These are phyloP conservation scores for Elsinoe fawcettii DNA, from an alignment of 2,329 filamentous ascomycete species.

Conservation along the genomic window DNA sequence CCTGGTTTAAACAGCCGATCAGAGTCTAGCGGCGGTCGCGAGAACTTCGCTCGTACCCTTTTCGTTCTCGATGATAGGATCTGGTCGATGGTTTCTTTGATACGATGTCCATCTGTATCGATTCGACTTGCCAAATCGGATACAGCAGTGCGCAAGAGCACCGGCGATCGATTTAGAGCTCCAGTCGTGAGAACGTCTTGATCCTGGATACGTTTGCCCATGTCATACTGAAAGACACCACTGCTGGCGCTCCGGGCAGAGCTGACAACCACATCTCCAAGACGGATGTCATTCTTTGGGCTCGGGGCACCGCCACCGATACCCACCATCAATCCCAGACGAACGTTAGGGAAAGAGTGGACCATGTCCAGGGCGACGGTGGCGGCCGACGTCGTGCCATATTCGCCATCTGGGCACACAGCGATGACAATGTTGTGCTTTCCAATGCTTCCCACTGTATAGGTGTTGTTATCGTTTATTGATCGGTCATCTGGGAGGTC, in stretches of 20 bases:
- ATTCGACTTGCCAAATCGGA: background rate
- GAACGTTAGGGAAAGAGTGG: slow-evolving; percentile 17
- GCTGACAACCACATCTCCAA: slow-evolving; percentile 26
- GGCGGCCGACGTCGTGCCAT: slow-evolving; percentile 18
- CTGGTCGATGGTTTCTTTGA: background rate
- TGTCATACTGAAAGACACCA: slow-evolving; percentile 25
- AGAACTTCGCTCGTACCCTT: background rate
- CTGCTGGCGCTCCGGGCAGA: slow-evolving; percentile 16
- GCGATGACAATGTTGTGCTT: slow-evolving; percentile 20
- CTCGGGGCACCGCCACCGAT: slow-evolving; percentile 23
- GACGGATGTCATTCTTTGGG: slow-evolving; percentile 21
- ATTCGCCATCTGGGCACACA: slow-evolving; percentile 18
- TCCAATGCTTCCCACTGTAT: slow-evolving; percentile 16
- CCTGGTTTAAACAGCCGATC: background rate
- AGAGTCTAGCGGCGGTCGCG: background rate
- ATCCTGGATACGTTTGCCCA: slow-evolving; percentile 19
- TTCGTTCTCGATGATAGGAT: background rate
- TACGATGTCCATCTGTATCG: background rate
- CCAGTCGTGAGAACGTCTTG: background rate
- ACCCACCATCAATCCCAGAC: slow-evolving; percentile 22
- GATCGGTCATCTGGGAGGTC: slow-evolving; percentile 3
- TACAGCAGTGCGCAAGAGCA: background rate
- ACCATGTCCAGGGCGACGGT: slow-evolving; percentile 17
- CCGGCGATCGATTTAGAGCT: background rate
- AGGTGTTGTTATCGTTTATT: slow-evolving; percentile 15